phyloP scores from a whole-genome alignment of 2,329 filamentous ascomycete species.

The Venturia asperata region DNA sequence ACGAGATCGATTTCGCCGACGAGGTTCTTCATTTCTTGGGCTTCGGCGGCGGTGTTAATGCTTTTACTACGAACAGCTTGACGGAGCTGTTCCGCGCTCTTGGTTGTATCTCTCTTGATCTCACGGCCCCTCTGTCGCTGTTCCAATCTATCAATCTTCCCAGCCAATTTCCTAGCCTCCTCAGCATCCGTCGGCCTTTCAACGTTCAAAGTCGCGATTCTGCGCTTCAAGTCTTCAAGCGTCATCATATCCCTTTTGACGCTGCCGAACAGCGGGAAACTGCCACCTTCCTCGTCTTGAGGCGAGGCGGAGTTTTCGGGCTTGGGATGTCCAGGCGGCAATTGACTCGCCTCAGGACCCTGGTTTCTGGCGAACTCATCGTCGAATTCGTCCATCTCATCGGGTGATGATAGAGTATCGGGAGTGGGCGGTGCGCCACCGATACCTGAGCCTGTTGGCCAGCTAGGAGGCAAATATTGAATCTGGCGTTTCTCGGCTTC shows the following conservation, averaged over 20 bases:
- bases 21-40: not conserved
- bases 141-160: not conserved
- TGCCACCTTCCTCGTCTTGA: not conserved
- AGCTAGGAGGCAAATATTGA: not conserved
- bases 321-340: slow-evolving; percentile 6
- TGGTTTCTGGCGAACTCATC: not conserved
- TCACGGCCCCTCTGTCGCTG: not conserved
- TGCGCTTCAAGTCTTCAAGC: not conserved
- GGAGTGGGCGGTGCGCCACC: not conserved
- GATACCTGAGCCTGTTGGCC: not conserved
- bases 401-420: not conserved
- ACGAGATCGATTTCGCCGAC: not conserved
- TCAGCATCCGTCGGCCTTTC: not conserved
- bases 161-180: not conserved
- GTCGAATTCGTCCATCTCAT: not conserved
- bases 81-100: not conserved
- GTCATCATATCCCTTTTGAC: not conserved
- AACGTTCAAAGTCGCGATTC: not conserved
- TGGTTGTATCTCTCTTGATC: not conserved
- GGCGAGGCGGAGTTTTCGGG: not conserved
- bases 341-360: not conserved
- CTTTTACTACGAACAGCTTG: not conserved
- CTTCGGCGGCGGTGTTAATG: not conserved
- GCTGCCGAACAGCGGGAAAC: not conserved
- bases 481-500: not conserved